Evolutionary conservation across 306 rosid genomes (phyloP), one percentile per base, ranked within the genome.

Genomic region (Alnus rubra): DNA sequence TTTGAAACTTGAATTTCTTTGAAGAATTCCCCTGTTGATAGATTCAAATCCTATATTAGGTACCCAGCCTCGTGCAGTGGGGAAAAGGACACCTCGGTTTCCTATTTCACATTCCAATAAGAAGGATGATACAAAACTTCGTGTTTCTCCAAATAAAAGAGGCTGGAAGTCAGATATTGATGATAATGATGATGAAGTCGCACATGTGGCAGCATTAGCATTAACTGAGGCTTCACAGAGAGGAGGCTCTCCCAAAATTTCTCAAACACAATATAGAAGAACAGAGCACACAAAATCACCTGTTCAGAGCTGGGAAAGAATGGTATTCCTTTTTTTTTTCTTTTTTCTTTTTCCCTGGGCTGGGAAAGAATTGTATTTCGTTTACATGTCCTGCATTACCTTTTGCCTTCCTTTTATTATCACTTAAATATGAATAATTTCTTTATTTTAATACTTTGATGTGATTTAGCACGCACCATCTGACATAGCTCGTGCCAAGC

Each of bases 51-150:
- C 33, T 80, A 47, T 52, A 58, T 80, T 80, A 92, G 97, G 93
- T 79, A 75, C 67, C 79, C 86, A 83, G 88, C 97, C 93, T 83
- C 94, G 89, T 76, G 97, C 77, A 71, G 94, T 88, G 64, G 91
- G 93, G 81, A 92, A 90, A 86, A 83, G 97, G 85, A 92, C 97
- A 44, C 95, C 97, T 52, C 93, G 97, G 4, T 15, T 84, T 78
- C 97, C 97, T 52, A 79, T 92, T 79, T 80, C 87, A 63, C 81
- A 81, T 84, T 81, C 81, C 52, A 74, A 80, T 73, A 86, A 68
- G 80, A 89, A 78, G 77, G 90, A 88, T 75, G 79, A 81, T 73
- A 12, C 65, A 75, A 77, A 86, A 83, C 77, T 42, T 80, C 80
- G 74, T 84, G 73, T 74, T 72, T 91, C 87, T 2, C 89, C 90